These are phyloP conservation scores for Zygnema circumcarinatum DNA, from an alignment of 139 green algal species.

Conservation along the genomic window DNA sequence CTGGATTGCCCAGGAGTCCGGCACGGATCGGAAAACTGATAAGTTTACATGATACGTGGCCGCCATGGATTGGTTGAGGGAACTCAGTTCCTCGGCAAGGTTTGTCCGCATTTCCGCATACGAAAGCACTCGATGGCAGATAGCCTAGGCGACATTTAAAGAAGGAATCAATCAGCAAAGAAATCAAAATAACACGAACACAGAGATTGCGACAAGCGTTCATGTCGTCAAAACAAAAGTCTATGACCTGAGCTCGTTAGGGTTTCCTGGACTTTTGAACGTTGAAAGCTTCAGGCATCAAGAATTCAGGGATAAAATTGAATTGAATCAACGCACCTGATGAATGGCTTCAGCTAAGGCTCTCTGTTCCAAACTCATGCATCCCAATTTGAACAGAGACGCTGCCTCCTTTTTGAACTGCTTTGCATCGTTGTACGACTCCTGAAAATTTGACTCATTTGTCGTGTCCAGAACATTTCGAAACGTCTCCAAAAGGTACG, in stretches of 20 bases:
- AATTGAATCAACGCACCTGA: no score
- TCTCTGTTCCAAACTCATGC: constrained; percentile 70
- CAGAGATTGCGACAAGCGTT: no score
- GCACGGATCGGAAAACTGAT: constrained; percentile 70
- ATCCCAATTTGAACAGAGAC: constrained; percentile 72
- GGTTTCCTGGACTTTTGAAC: no score
- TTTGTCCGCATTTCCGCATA: background rate
- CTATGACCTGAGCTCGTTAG: no score
- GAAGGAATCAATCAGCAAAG: background rate
- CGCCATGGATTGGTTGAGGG: constrained; percentile 30
- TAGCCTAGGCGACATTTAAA: constrained; percentile 16
- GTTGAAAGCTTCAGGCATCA: no score
- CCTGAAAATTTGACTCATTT: constrained; percentile 54
- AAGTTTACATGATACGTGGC: constrained; percentile 66
- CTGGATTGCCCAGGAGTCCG: constrained; percentile 74
- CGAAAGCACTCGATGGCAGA: constrained; percentile 52
- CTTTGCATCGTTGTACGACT: constrained; percentile 70
- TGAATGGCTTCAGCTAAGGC: constrained; percentile 69
- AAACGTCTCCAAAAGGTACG: constrained; percentile 71
- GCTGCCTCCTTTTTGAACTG: constrained; percentile 75
- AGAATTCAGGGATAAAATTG: no score
- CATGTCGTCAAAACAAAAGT: no score
- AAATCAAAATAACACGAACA: background rate
- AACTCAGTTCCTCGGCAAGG: constrained; percentile 37
- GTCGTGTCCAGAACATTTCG: constrained; percentile 47